These are phyloP conservation scores for Selenicereus undatus DNA, from an alignment of 148 eudicot genomes.

Conservation along the genomic window DNA sequence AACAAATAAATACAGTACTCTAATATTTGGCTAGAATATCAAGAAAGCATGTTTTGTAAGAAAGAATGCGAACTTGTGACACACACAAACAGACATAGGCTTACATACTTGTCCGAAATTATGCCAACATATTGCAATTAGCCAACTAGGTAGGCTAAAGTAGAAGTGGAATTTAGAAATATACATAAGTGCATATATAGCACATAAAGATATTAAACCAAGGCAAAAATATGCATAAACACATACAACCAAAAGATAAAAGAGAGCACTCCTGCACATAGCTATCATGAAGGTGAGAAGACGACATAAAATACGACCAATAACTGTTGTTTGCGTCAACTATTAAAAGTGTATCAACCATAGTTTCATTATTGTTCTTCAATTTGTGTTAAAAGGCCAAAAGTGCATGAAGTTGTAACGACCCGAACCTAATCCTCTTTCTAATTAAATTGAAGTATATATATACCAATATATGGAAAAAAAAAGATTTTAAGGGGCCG, in stretches of 20 bases:
- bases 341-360: constrained; percentile 27
- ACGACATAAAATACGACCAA: background rate
- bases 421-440: too few relatives aligned
- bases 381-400: too few relatives aligned
- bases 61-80: background rate
- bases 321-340: background rate
- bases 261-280: background rate
- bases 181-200: constrained; percentile 15
- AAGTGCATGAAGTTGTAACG: too few relatives aligned
- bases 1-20: too few relatives aligned
- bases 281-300: background rate
- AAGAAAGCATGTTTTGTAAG: background rate
- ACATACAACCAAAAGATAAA: constrained; percentile 6
- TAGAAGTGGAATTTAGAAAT: constrained; percentile 6
- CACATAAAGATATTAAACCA: constrained; percentile 14
- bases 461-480: too few relatives aligned
- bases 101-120: background rate
- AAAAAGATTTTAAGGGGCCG: too few relatives aligned
- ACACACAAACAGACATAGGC: background rate
- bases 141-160: constrained; percentile 8
- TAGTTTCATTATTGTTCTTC: constrained; percentile 5
- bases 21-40: background rate
- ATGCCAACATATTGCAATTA: background rate
- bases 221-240: constrained; percentile 16
- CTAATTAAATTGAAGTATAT: too few relatives aligned